Base-by-base conservation (phyloP, 352 stramenopile species). In the Phytophthora tubulina region DNA sequence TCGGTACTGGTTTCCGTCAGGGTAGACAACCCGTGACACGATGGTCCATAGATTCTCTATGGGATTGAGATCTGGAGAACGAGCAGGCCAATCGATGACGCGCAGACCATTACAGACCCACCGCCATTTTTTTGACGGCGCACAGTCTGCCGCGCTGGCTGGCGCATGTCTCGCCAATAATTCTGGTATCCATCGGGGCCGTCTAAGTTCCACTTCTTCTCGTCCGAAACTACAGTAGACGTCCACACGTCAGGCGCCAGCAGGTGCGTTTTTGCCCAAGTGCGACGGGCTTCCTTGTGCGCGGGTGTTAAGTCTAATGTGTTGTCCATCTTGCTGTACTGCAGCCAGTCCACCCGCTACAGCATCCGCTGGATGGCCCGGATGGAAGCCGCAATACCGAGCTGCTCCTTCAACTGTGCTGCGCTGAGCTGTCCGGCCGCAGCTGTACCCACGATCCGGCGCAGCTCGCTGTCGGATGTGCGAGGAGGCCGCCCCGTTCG, bases 121-220 rank as follows among this genome's bases (percentile, higher is more conserved):
- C 72, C 72, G 32, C 63, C 50, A 8, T 52, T 44, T 48, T 52
- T 44, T 48, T 72, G 66, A 10, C 57, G 51, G 2, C 65, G 51
- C 51, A 63, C 48, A 6, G 65, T 63, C 14, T 67, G 33, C 8
- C 56, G 50, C 4, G 44, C 13, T 33, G 45, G 49, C 6, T 27
- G 41, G 3, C 50, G 68, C 41, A 48, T 27, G 13, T 48, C 41
- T 0, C 69, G 69, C 70, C 75, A 85, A 13, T 73, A 77, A 5
- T 59, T 33, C 32, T 74, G 42, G 13, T 56, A 63, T 3, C 78
- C 68, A 27, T 85, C 72, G 0, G 68, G 68, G 7, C 75, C 69
- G 31, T 83, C 78, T 2, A 81, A 41, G 38, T 74, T 81, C 36
- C 67, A 81, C 39, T 80, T 21, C 78, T 81, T 79, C 31, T 82